Evolutionary conservation across 2,329 filamentous ascomycete species (phyloP).

Genomic region (Emergomyces africanus): DNA sequence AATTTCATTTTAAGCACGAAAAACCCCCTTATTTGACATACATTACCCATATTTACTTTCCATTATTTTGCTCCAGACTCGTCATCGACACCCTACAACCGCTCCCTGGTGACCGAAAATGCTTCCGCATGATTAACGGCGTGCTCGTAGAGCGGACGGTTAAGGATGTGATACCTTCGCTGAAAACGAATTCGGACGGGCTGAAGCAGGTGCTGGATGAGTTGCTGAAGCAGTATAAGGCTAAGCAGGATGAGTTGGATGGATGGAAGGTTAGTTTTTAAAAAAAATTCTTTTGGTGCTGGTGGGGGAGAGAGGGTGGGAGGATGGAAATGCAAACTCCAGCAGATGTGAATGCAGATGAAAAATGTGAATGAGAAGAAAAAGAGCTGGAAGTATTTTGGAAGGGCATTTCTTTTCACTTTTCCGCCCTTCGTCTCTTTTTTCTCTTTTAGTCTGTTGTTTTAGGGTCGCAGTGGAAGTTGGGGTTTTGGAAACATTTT

Average conservation of each 20-base stretch:
- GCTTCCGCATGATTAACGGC: constrained; percentile 97
- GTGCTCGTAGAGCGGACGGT: constrained; percentile 91
- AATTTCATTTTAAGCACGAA: not conserved
- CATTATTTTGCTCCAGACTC: constrained; percentile 46
- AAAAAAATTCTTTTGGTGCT: not conserved
- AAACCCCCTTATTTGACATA: not conserved
- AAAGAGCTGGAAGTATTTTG: not conserved
- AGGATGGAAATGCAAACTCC: not conserved
- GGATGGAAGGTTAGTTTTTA: constrained; percentile 83
- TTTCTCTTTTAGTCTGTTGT: not conserved
- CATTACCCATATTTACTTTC: constrained; percentile 6
- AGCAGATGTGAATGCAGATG: not conserved
- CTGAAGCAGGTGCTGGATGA: constrained; percentile 90
- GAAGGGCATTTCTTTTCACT: not conserved
- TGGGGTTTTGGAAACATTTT: not conserved
- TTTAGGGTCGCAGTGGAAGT: not conserved
- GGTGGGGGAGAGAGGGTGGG: not conserved
- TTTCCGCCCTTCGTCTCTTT: not conserved
- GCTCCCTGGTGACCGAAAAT: constrained; percentile 75
- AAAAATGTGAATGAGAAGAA: not conserved
- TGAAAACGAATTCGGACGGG: constrained; percentile 89
- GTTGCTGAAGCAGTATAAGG: constrained; percentile 90
- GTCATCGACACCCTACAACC: constrained; percentile 86
- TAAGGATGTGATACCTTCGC: constrained; percentile 75
- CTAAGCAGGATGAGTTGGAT: constrained; percentile 88